Percentiles rank a stretch among this genome's conserved stretches.
phyloP scores from a whole-genome alignment of 495 filamentous ascomycete genomes.

The Lepraria neglecta region DNA sequence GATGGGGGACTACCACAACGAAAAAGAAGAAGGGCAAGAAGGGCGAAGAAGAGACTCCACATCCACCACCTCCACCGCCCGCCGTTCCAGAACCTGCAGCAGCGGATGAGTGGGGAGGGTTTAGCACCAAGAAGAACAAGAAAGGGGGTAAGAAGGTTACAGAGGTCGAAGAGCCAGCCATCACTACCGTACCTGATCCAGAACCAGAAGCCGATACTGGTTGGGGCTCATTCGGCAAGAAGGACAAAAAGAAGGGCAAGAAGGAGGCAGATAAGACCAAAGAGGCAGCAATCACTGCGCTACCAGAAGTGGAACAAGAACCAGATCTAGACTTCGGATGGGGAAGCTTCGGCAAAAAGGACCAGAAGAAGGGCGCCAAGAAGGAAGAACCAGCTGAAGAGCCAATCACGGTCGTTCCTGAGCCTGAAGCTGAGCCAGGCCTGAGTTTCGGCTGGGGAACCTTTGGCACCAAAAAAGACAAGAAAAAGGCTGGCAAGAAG shows the following conservation, averaged over 20 bases:
- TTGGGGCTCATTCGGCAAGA: constrained; percentile 28
- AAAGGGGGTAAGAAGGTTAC: constrained; percentile 31
- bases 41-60: constrained; percentile 19
- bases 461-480: constrained; percentile 23
- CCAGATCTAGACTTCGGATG: constrained; percentile 15
- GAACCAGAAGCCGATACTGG: constrained; percentile 22
- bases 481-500: constrained; percentile 28
- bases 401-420: constrained; percentile 25
- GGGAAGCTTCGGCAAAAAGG: constrained; percentile 19
- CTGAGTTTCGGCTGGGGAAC: constrained; percentile 15
- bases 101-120: constrained; percentile 25
- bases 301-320: constrained; percentile 22
- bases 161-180: constrained; percentile 24
- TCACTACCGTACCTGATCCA: constrained; percentile 21
- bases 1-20: constrained; percentile 22
- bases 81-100: constrained; percentile 17
- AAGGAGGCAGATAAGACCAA: constrained; percentile 18
- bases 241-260: constrained; percentile 31
- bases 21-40: constrained; percentile 31
- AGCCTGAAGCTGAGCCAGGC: constrained; percentile 9
- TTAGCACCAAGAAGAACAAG: constrained; percentile 30
- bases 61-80: constrained; percentile 15
- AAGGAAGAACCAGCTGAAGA: constrained; percentile 24
- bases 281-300: constrained; percentile 11
- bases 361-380: constrained; percentile 29